Conservation (phyloP, 805 yeast genomes). For the Priceomyces fermenticarens region DNA sequence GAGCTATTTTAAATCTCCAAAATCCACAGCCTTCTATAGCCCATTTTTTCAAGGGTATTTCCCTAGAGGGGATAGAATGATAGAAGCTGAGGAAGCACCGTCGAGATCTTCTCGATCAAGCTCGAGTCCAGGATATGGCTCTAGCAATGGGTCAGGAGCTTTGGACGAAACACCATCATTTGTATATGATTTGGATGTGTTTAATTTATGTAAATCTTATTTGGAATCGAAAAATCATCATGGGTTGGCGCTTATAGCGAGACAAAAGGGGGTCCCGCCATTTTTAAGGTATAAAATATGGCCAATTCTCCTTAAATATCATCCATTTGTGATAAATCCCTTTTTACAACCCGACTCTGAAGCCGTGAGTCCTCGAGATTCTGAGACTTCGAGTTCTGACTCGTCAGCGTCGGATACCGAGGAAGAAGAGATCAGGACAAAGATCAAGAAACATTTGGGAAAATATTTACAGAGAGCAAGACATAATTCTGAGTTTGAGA, state of each 20-base stretch:
- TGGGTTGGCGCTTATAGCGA: conserved; percentile 74
- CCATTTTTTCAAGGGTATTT: no score
- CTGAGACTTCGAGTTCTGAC: conserved; percentile 2
- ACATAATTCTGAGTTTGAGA: conserved; percentile 17
- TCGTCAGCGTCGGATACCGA: neutral
- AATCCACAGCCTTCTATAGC: no score
- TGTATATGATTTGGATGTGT: conserved; percentile 42
- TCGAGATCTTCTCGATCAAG: conserved; percentile 3
- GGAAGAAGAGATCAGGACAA: conserved; percentile 23
- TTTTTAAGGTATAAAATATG: conserved; percentile 72
- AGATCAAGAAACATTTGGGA: conserved; percentile 54
- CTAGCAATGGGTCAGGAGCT: neutral
- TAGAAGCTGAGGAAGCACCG: neutral
- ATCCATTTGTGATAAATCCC: conserved; percentile 81
- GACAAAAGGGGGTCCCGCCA: conserved; percentile 86
- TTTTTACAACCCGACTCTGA: conserved; percentile 61
- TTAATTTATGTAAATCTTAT: conserved; percentile 54
- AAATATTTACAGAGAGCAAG: conserved; percentile 55
- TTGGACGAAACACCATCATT: conserved; percentile 20
- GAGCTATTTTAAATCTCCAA: no score
- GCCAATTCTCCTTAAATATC: conserved; percentile 79
- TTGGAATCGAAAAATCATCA: conserved; percentile 61
- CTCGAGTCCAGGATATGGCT: neutral
- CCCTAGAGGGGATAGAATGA: no score
- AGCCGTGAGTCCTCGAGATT: conserved; percentile 12